Evolutionary conservation across 331 rosid genomes (phyloP), one percentile per base, ranked within the genome.

Genomic region (Acacia concinna): DNA sequence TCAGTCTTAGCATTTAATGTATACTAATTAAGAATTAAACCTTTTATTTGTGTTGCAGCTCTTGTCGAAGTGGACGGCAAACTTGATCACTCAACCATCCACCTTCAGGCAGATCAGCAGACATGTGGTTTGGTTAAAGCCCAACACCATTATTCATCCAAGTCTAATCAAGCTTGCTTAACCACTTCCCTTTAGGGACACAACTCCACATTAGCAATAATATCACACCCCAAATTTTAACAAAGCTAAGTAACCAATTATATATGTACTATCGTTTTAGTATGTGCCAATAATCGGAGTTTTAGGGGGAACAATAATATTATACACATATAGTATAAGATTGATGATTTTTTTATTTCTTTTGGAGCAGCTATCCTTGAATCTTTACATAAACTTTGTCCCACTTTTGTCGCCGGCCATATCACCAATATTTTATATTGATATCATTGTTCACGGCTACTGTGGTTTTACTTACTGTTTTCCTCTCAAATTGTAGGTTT

Each of bases 71-170:
- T 52, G 77, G 57, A 82, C 79, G 79, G 75, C 59, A 82, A 78
- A 81, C 32, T 59, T 21, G 13, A 40, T 28, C 54, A 74, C 64
- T 68, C 28, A 4, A 38, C 84, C 76, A 81, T 76, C 62, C 13
- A 60, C 63, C 54, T 46, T 65, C 3, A 31, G 56, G 27, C 63
- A 17, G 75, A n/a, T n/a, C n/a, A 43, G 46, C 92, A 82, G 82
- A 87, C 96, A 90, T 69, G 17, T 76, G 79, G 96, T 85, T 73
- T 84, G 74, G 89, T 68, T 87, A 86, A 90, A 92, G 83, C 70
- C 79, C 81, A 89, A 77, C 97, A 89, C 65, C 84, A 87, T 82
- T 57, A 86, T 79, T 82, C 85, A 63, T 74, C 27, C 34, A 52
- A 52, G 87, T 81, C 86, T 40, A 84, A 86, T 77, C 71, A 87